phyloP scores from a whole-genome alignment of 768 basidiomycete species.

The Lactifluus pinguis region DNA sequence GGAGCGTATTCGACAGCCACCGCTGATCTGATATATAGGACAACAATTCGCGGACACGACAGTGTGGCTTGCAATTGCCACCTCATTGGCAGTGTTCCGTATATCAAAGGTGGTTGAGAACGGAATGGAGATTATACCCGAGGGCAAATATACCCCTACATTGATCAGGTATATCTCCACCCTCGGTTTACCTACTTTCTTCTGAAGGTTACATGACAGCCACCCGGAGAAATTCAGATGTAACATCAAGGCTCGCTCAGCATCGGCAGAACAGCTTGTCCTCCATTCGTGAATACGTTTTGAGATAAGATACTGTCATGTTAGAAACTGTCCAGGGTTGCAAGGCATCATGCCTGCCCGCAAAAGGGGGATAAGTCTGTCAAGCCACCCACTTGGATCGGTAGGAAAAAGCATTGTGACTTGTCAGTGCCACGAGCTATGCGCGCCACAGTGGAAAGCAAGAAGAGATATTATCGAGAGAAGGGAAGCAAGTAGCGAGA shows the following conservation, averaged over 20 bases:
- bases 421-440: too few relatives aligned
- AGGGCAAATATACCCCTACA: neutral
- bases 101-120: conserved; percentile 7
- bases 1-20: too few relatives aligned
- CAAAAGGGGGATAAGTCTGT: too few relatives aligned
- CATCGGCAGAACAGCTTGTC: neutral
- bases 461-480: too few relatives aligned
- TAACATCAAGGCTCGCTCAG: neutral
- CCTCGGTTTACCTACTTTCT: neutral
- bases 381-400: too few relatives aligned
- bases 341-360: too few relatives aligned
- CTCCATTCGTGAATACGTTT: neutral
- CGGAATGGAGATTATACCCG: conserved; percentile 3
- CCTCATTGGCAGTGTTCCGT: conserved; percentile 7
- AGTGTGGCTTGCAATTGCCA: conserved; percentile 8
- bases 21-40: neutral
- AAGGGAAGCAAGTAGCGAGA: too few relatives aligned
- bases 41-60: conserved; percentile 8
- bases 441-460: too few relatives aligned
- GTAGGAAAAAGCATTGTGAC: too few relatives aligned
- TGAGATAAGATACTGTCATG: too few relatives aligned
- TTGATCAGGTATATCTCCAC: neutral
- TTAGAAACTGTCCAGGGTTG: too few relatives aligned
- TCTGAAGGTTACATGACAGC: neutral
- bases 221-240: conserved; percentile 2